Evolutionary conservation across 2,329 filamentous ascomycete genomes (phyloP).

Genomic region (Colletotrichum sp.): DNA sequence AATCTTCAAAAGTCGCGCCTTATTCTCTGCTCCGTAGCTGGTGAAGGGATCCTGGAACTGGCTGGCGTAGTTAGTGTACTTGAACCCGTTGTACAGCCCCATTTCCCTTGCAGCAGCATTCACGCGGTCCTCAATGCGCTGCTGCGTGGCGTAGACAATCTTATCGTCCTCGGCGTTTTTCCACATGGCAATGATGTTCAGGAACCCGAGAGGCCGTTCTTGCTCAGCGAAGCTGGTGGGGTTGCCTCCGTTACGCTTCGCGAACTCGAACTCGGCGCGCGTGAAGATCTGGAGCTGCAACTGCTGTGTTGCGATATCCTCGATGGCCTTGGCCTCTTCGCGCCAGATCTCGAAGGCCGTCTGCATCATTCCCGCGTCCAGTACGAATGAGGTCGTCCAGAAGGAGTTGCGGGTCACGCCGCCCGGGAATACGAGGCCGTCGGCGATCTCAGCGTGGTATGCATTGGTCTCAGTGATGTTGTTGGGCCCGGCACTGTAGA

Average conservation of each 20-base stretch:
- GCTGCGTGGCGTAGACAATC: constrained; percentile 29
- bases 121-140: constrained; percentile 29
- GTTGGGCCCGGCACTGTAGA: constrained; percentile 2
- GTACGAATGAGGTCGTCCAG: constrained; percentile 14
- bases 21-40: constrained; percentile 44
- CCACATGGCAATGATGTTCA: constrained; percentile 31
- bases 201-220: constrained; percentile 9
- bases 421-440: background rate
- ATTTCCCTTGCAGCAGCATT: constrained; percentile 32
- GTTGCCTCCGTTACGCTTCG: constrained; percentile 34
- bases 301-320: constrained; percentile 23
- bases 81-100: constrained; percentile 37
- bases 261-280: constrained; percentile 34
- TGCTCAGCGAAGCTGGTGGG: constrained; percentile 31
- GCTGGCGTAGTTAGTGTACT: constrained; percentile 54
- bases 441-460: constrained; percentile 23
- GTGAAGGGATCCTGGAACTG: constrained; percentile 37
- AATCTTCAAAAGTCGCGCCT: constrained; percentile 33
- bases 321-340: constrained; percentile 21
- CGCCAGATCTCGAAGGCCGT: background rate
- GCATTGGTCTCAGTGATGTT: background rate
- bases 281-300: constrained; percentile 45
- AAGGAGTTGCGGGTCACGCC: constrained; percentile 22
- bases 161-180: constrained; percentile 35
- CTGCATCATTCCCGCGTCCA: background rate